Evolutionary conservation across 106 monocot species (phyloP).

Genomic region (Triglochin maritima): DNA sequence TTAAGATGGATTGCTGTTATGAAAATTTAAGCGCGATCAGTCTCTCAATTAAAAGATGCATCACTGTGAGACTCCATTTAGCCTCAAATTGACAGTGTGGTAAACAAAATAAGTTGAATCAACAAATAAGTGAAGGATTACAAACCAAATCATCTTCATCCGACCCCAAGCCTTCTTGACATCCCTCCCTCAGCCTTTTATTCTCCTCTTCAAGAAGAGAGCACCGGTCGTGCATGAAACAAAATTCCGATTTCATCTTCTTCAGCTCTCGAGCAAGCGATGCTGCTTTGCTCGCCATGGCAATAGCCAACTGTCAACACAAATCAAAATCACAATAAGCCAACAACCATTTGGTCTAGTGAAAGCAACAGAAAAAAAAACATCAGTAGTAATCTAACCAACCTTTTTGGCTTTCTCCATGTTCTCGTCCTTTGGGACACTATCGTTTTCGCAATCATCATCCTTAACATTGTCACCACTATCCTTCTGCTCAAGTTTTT

Average conservation of each 20-base stretch:
- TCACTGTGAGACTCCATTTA: too few species aligned
- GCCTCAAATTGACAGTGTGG: too few species aligned
- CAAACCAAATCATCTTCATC: constrained; percentile 91
- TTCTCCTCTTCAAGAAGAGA: constrained; percentile 84
- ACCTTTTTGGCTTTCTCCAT: constrained; percentile 59
- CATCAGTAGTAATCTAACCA: background rate
- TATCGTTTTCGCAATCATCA: constrained; percentile 2
- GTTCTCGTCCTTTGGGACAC: constrained; percentile 16
- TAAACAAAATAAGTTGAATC: background rate
- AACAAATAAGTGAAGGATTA: background rate
- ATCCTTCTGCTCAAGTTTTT: background rate
- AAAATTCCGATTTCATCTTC: constrained; percentile 48
- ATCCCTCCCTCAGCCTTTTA: constrained; percentile 51
- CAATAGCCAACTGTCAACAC: constrained; percentile 53
- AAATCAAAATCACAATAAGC: too few species aligned
- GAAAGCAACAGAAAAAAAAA: too few species aligned
- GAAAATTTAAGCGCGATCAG: too few species aligned
- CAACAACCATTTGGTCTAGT: too few species aligned
- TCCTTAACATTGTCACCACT: constrained; percentile 3
- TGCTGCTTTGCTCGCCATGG: constrained; percentile 65
- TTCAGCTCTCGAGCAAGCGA: constrained; percentile 72
- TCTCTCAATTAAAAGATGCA: too few species aligned
- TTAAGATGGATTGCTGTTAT: too few species aligned
- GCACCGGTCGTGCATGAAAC: constrained; percentile 67
- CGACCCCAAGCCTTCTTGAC: constrained; percentile 34